Evolutionary conservation across 2,329 filamentous ascomycete genomes (phyloP).

Genomic region (Penicillium sp.): DNA sequence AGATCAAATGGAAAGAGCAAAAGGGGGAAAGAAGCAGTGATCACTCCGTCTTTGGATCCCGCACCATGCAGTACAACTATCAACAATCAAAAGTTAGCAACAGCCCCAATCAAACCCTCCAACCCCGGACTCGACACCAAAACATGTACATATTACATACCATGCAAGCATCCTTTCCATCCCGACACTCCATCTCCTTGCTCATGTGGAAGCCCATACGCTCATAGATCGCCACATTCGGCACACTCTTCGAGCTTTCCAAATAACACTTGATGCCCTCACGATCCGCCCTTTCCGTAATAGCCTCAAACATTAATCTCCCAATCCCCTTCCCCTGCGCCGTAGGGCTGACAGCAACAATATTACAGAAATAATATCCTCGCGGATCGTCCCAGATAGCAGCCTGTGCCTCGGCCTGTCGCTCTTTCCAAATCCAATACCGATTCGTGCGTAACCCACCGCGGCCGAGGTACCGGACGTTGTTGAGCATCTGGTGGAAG

Average conservation of each 20-base stretch:
- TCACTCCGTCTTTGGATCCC: slow-evolving; percentile 20
- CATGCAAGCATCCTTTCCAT: slow-evolving; percentile 58
- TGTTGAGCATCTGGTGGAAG: slow-evolving; percentile 63
- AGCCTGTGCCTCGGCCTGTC: slow-evolving; percentile 63
- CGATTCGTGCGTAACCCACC: slow-evolving; percentile 66
- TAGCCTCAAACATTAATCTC: slow-evolving; percentile 61
- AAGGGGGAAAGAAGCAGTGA: background rate
- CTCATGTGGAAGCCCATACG: slow-evolving; percentile 66
- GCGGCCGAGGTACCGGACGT: slow-evolving; percentile 61
- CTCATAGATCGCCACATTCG: slow-evolving; percentile 71
- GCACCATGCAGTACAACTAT: slow-evolving; percentile 31
- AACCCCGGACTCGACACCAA: background rate
- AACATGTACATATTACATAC: slow-evolving; percentile 31
- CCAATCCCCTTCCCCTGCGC: slow-evolving; percentile 67
- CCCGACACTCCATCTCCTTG: slow-evolving; percentile 66
- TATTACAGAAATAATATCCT: slow-evolving; percentile 78
- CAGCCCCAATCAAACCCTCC: background rate
- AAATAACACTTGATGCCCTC: slow-evolving; percentile 67
- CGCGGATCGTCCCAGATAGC: slow-evolving; percentile 62
- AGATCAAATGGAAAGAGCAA: background rate
- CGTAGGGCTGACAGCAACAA: slow-evolving; percentile 68
- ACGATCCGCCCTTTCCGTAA: slow-evolving; percentile 63
- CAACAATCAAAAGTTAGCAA: slow-evolving; percentile 1
- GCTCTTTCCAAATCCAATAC: slow-evolving; percentile 74
- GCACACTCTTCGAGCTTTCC: slow-evolving; percentile 66